Evolutionary conservation across 306 rosid species (phyloP).

Genomic region (Begonia loranthoides): DNA sequence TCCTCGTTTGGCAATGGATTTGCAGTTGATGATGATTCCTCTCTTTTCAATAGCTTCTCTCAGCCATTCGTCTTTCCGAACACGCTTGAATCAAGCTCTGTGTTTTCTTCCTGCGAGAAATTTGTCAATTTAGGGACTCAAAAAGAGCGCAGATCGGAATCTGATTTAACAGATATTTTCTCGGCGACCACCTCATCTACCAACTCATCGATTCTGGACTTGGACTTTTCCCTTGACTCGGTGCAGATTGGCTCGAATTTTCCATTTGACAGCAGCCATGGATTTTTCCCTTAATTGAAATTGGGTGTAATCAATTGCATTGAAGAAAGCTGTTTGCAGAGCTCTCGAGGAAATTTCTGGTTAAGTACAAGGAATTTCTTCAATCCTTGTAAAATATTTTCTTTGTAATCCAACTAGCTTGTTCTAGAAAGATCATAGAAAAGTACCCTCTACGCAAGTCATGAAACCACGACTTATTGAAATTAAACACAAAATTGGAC

Average conservation of each 20-base stretch:
- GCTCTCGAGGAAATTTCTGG: too few relatives aligned
- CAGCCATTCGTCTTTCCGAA: constrained; percentile 30
- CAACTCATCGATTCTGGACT: constrained; percentile 38
- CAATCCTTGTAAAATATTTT: too few relatives aligned
- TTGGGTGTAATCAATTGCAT: too few relatives aligned
- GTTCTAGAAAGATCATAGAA: too few relatives aligned
- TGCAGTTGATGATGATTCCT: constrained; percentile 24
- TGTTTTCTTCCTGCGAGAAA: background rate
- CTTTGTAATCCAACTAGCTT: too few relatives aligned
- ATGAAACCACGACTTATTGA: too few relatives aligned
- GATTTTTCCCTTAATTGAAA: too few relatives aligned
- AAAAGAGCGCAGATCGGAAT: constrained; percentile 29
- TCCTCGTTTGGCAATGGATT: constrained; percentile 22
- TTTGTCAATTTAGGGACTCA: too few relatives aligned
- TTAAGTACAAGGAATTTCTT: too few relatives aligned
- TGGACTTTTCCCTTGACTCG: constrained; percentile 9
- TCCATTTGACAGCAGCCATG: background rate
- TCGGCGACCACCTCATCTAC: constrained; percentile 45
- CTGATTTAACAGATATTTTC: constrained; percentile 36
- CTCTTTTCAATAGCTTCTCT: constrained; percentile 18
- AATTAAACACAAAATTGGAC: too few relatives aligned
- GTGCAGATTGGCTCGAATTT: constrained; percentile 2
- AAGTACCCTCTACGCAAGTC: too few relatives aligned
- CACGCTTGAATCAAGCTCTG: constrained; percentile 33
- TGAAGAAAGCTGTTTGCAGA: too few relatives aligned